Percentiles rank a stretch among this genome's conserved stretches.
These are phyloP conservation scores for Toxicodendron radicans DNA, from an alignment of 345 rosid species.

Conservation along the genomic window DNA sequence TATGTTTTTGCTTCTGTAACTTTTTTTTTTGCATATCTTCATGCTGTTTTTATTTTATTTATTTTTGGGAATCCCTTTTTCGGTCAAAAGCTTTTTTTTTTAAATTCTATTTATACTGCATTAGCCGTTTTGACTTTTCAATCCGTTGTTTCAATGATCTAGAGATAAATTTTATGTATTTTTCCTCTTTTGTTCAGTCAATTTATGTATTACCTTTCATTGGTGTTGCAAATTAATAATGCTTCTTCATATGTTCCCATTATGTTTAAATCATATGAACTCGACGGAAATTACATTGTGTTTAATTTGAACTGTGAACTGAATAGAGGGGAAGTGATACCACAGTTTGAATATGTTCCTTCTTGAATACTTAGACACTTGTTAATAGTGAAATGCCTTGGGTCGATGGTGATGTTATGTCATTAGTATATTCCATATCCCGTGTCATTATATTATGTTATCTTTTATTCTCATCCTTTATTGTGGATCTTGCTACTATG, in stretches of 20 bases:
- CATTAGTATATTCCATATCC: neutral
- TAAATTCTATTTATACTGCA: neutral
- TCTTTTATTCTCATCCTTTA: neutral
- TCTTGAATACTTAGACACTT: neutral
- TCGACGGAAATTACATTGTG: neutral
- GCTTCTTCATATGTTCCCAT: neutral
- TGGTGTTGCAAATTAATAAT: neutral
- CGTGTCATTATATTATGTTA: neutral
- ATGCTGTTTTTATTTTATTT: neutral
- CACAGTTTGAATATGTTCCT: neutral
- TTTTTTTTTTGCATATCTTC: neutral
- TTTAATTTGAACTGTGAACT: neutral
- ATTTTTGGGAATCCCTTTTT: neutral
- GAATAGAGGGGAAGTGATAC: neutral
- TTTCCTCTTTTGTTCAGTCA: neutral
- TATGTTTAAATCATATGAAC: neutral
- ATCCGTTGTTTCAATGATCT: slow-evolving; percentile 7
- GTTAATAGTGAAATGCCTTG: neutral
- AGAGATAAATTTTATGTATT: neutral
- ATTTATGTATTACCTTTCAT: neutral
- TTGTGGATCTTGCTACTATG: neutral
- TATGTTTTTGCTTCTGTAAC: neutral
- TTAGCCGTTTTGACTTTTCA: neutral
- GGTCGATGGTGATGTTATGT: neutral
- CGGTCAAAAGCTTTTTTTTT: neutral